phyloP scores from a whole-genome alignment of 768 basidiomycete genomes.

The Pisolithus tinctorius region DNA sequence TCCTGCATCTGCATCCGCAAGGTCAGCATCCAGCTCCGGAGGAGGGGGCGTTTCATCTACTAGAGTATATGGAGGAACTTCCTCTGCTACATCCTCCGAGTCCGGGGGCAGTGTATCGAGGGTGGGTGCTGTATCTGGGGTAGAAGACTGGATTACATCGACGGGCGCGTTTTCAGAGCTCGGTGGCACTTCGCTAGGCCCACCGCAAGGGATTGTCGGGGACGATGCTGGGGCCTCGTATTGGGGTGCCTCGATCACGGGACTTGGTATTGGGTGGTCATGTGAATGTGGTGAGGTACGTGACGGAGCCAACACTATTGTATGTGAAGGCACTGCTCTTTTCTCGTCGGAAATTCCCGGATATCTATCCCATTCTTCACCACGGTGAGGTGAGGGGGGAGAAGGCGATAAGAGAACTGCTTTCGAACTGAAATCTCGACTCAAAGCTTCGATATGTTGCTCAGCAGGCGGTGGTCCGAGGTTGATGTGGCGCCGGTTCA shows the following conservation, averaged over 20 bases:
- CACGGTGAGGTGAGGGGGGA: not conserved
- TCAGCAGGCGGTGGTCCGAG: not conserved
- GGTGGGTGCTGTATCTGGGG: too few relatives aligned
- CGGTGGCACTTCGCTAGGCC: too few relatives aligned
- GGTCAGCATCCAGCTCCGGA: not conserved
- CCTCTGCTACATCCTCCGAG: not conserved
- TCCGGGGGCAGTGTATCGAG: not conserved
- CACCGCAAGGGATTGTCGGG: too few relatives aligned
- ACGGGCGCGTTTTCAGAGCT: too few relatives aligned
- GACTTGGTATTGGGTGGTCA: too few relatives aligned
- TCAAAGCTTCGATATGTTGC: not conserved
- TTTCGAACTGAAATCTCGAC: not conserved
- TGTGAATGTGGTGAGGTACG: too few relatives aligned
- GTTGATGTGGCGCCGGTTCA: not conserved
- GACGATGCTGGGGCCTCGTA: too few relatives aligned
- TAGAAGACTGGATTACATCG: too few relatives aligned
- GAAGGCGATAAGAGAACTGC: not conserved
- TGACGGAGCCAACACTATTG: too few relatives aligned
- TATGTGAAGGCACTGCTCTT: not conserved
- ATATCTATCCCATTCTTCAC: not conserved
- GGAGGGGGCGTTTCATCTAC: constrained; percentile 1
- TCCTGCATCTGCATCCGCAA: too few relatives aligned
- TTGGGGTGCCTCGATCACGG: too few relatives aligned
- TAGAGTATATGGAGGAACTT: not conserved
- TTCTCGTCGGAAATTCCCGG: not conserved